Percentiles rank a stretch among this genome's conserved stretches.
Evolutionary conservation across 805 yeast genomes (phyloP).

Genomic region (Sugiyamaella qingdaonensis): DNA sequence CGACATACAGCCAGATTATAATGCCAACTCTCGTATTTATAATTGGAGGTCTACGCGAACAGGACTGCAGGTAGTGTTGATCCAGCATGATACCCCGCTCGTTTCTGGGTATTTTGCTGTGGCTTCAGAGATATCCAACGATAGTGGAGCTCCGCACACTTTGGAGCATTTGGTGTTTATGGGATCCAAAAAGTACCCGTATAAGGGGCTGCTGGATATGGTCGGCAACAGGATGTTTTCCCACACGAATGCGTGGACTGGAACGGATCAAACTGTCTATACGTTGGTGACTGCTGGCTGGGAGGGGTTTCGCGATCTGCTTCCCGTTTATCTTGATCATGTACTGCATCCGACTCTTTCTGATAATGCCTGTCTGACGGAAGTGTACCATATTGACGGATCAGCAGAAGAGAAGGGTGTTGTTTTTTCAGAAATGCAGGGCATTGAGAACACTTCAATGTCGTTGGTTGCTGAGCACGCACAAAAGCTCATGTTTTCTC

Average conservation of each 20-base stretch:
- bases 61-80: conserved; percentile 73
- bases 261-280: conserved; percentile 91
- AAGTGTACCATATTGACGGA: conserved; percentile 92
- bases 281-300: conserved; percentile 91
- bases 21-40: conserved; percentile 6
- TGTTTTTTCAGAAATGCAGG: conserved; percentile 96
- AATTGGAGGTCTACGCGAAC: conserved; percentile 79
- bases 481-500: conserved; percentile 35
- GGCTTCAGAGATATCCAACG: conserved; percentile 84
- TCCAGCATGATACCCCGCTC: conserved; percentile 78
- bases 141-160: conserved; percentile 93
- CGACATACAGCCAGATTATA: conserved; percentile 11
- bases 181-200: conserved; percentile 89
- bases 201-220: conserved; percentile 84
- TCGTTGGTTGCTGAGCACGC: conserved; percentile 54
- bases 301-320: conserved; percentile 80
- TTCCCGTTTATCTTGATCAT: conserved; percentile 91
- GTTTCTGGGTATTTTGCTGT: conserved; percentile 93
- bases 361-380: conserved; percentile 87
- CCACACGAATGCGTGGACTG: conserved; percentile 95
- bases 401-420: conserved; percentile 91
- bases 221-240: conserved; percentile 82
- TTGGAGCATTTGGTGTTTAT: conserved; percentile 89
- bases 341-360: conserved; percentile 78
- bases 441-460: conserved; percentile 74